Percentiles rank a stretch among this genome's conserved stretches.
Evolutionary conservation across 1,284 basidiomycete genomes (phyloP).

Genomic region (Cutaneotrichosporon arboriforme): DNA sequence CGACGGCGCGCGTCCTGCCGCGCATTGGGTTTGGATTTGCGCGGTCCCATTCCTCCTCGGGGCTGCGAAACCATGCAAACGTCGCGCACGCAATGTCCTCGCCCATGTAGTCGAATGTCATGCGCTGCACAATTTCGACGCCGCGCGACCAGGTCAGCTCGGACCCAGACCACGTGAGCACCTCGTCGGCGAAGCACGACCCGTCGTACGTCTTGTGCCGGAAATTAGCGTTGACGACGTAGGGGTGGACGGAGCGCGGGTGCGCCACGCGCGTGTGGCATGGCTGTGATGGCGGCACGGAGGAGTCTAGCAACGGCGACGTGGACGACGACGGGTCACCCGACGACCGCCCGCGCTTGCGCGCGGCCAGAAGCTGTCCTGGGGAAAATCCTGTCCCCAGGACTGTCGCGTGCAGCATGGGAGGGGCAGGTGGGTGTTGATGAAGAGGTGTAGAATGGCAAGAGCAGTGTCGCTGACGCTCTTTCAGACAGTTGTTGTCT

Average conservation of each 20-base stretch:
- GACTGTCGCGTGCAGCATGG: conserved; percentile 22
- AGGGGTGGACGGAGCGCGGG: conserved; percentile 4
- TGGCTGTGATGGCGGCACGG: background rate
- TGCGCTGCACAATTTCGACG: conserved; percentile 64
- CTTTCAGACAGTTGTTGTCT: background rate
- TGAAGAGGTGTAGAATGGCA: background rate
- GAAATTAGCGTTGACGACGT: background rate
- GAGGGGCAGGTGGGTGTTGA: background rate
- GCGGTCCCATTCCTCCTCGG: background rate
- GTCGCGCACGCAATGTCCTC: conserved; percentile 71
- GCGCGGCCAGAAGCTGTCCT: conserved; percentile 22
- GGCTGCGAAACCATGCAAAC: conserved; percentile 51
- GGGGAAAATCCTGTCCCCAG: conserved; percentile 30
- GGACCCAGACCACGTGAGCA: conserved; percentile 64
- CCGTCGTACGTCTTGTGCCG: background rate
- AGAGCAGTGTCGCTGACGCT: too few species aligned
- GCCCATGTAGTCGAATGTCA: conserved; percentile 64
- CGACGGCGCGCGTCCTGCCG: background rate
- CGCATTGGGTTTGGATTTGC: background rate
- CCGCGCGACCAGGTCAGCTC: conserved; percentile 66
- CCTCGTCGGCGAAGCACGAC: conserved; percentile 43
- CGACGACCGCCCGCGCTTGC: background rate
- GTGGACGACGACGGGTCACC: background rate
- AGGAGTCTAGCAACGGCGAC: background rate
- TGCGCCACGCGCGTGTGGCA: conserved; percentile 1